A percentile compares a stretch with the other conserved stretches of the same genome.
Conservation (phyloP, 192 early-diverging fungal species). For the Podila horticola region DNA sequence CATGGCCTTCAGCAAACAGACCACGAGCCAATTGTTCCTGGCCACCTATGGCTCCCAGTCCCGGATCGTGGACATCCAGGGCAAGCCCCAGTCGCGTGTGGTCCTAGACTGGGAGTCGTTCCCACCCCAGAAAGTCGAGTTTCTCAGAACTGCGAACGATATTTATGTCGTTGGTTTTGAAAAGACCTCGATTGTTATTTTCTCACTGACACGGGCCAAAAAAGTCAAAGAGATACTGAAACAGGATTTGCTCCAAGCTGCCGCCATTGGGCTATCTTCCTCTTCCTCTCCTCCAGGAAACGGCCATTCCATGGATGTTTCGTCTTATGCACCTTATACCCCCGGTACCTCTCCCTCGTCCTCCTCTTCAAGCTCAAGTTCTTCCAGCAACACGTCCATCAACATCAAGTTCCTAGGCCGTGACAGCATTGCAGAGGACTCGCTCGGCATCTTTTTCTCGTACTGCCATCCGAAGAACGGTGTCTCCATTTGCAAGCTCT, state of each 20-base stretch:
- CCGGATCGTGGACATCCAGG: constrained; percentile 38
- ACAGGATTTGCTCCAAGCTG: constrained; percentile 20
- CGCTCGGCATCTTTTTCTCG: constrained; percentile 42
- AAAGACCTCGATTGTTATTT: constrained; percentile 25
- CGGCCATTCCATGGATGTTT: background rate
- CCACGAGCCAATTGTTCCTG: constrained; percentile 28
- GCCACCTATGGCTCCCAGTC: constrained; percentile 40
- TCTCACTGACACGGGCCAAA: constrained; percentile 28
- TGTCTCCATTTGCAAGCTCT: constrained; percentile 32
- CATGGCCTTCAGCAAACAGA: constrained; percentile 24
- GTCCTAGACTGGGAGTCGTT: constrained; percentile 33
- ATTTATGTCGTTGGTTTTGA: constrained; percentile 50
- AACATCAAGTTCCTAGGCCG: constrained; percentile 43
- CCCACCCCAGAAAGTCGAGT: constrained; percentile 46
- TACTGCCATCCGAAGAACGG: constrained; percentile 40
- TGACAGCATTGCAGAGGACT: constrained; percentile 36
- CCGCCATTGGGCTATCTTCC: background rate
- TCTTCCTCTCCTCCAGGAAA: background rate
- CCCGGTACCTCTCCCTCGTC: background rate
- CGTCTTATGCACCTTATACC: background rate
- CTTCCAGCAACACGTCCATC: background rate
- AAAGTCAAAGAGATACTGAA: constrained; percentile 39
- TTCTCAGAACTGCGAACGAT: constrained; percentile 25
- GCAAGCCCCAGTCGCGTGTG: constrained; percentile 31
- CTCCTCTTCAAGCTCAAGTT: background rate